phyloP scores from a whole-genome alignment of 805 yeast genomes.

The Myxozyma neotropica region DNA sequence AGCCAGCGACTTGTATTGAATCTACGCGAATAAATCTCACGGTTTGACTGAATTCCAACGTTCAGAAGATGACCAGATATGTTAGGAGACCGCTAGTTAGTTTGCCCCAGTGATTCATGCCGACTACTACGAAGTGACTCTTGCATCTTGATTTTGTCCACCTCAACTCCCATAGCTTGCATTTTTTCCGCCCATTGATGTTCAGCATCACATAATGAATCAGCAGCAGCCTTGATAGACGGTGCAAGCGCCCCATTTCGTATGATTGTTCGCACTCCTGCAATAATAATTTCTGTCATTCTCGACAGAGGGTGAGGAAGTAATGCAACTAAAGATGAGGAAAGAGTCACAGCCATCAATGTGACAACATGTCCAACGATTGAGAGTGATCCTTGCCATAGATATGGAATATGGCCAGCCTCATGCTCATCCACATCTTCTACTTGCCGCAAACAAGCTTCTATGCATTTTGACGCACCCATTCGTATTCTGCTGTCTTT shows the following conservation, averaged over 20 bases:
- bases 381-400: conserved; percentile 30
- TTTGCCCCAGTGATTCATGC: neutral
- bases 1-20: too few species aligned
- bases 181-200: conserved; percentile 11
- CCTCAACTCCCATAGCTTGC: neutral
- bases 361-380: conserved; percentile 9
- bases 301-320: neutral
- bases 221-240: conserved; percentile 21
- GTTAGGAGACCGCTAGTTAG: neutral
- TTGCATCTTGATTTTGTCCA: neutral
- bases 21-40: neutral
- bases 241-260: conserved; percentile 18
- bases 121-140: neutral
- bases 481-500: conserved; percentile 7
- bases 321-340: conserved; percentile 6
- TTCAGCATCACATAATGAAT: conserved; percentile 7
- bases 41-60: neutral
- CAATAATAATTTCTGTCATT: conserved; percentile 9
- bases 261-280: conserved; percentile 3
- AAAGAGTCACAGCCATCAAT: conserved; percentile 22
- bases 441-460: conserved; percentile 20
- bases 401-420: conserved; percentile 19
- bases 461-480: conserved; percentile 23
- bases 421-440: conserved; percentile 19
- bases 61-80: neutral